phyloP scores from a whole-genome alignment of 75 land plant genomes.

The Cunninghamia lanceolata region DNA sequence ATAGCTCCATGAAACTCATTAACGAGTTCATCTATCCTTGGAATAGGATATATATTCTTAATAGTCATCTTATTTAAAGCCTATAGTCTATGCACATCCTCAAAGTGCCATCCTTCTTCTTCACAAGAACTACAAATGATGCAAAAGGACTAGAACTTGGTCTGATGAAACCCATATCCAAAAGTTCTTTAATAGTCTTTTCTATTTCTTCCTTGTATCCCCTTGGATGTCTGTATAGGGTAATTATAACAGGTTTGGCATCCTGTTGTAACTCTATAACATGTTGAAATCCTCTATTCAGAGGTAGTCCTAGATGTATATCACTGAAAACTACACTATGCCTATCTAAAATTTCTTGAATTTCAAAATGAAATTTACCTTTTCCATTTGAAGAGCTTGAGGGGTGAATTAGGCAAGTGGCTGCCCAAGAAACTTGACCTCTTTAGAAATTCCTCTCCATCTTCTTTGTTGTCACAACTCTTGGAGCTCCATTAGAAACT shows the following conservation, averaged over 20 bases:
- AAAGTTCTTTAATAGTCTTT: neutral
- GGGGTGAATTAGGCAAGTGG: neutral
- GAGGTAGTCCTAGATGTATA: neutral
- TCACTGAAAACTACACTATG: neutral
- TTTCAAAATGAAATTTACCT: neutral
- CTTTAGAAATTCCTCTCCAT: neutral
- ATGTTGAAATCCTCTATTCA: neutral
- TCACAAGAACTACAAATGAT: neutral
- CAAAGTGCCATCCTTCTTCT: neutral
- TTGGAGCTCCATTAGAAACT: neutral
- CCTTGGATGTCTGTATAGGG: neutral
- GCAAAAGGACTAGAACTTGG: neutral
- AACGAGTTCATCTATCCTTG: neutral
- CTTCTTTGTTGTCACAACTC: neutral
- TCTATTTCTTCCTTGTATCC: neutral
- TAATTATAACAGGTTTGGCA: neutral
- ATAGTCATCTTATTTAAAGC: conserved; percentile 3
- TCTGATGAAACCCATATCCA: neutral
- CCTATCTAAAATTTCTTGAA: neutral
- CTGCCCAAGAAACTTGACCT: neutral
- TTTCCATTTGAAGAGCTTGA: neutral
- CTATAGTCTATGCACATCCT: conserved; percentile 2
- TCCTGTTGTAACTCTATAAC: neutral
- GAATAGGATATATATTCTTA: conserved; percentile 4
- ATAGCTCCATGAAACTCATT: neutral